These are phyloP conservation scores for Saccharomycopsis guyanensis DNA, from an alignment of 805 yeast species.

Conservation along the genomic window DNA sequence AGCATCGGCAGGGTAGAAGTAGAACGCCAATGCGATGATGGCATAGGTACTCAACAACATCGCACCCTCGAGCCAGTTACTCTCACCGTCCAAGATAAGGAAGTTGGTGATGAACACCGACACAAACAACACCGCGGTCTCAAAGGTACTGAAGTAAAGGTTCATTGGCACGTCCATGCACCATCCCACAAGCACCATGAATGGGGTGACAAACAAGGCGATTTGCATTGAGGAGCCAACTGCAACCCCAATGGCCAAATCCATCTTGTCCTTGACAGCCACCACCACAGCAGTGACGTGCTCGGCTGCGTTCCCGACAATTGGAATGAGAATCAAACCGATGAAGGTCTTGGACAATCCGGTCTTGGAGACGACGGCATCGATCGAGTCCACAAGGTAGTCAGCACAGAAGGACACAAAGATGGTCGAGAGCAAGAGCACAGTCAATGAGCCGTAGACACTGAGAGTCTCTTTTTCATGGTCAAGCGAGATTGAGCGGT, in stretches of 20 bases:
- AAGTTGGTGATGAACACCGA: constrained; percentile 84
- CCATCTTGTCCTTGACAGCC: constrained; percentile 95
- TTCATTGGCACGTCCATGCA: constrained; percentile 84
- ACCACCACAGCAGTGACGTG: constrained; percentile 95
- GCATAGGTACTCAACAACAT: constrained; percentile 83
- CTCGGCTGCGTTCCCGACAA: constrained; percentile 98
- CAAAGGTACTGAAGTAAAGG: constrained; percentile 83
- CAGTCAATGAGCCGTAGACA: constrained; percentile 42
- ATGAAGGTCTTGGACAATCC: constrained; percentile 92
- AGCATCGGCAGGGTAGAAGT: constrained; percentile 60
- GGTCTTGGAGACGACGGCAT: constrained; percentile 72
- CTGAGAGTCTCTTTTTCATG: constrained; percentile 36
- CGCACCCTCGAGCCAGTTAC: constrained; percentile 95
- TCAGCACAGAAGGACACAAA: constrained; percentile 89
- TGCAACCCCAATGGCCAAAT: constrained; percentile 93
- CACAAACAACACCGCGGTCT: constrained; percentile 85
- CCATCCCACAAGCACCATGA: constrained; percentile 95
- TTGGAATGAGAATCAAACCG: constrained; percentile 88
- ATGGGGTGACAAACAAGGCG: constrained; percentile 91
- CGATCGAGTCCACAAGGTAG: constrained; percentile 87
- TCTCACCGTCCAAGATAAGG: constrained; percentile 86
- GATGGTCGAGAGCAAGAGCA: constrained; percentile 59
- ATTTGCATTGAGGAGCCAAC: constrained; percentile 94
- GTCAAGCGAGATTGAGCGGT: constrained; percentile 19
- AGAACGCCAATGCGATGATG: constrained; percentile 85